A percentile compares a stretch with the other conserved stretches of the same genome.
phyloP scores from a whole-genome alignment of 129 eudicot species.

The Oenanthe sinensis region DNA sequence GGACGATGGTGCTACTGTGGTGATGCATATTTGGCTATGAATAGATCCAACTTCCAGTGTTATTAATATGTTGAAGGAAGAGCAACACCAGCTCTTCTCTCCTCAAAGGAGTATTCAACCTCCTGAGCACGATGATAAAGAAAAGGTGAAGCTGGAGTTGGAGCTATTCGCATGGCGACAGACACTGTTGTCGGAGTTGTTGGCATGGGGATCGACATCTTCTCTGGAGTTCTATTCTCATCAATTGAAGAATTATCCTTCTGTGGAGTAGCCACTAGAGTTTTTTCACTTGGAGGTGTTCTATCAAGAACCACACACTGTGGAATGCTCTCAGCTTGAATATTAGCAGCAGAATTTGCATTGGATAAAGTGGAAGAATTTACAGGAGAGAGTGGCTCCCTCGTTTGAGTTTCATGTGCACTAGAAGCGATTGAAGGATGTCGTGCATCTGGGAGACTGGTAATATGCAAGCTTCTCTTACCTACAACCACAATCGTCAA shows the following conservation, averaged over 20 bases:
- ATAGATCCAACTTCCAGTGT: not conserved
- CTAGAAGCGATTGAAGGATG: conserved; percentile 5
- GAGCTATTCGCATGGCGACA: conserved; percentile 42
- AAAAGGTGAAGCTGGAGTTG: conserved; percentile 40
- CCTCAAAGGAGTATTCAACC: conserved; percentile 66
- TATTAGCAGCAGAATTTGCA: conserved; percentile 19
- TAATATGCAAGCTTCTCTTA: conserved; percentile 25
- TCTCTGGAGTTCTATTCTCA: conserved; percentile 41
- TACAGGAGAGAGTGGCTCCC: conserved; percentile 62
- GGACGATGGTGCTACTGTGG: not conserved
- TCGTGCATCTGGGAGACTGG: conserved; percentile 20
- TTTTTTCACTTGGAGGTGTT: conserved; percentile 13
- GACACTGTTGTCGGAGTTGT: conserved; percentile 45
- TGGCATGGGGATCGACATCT: conserved; percentile 34
- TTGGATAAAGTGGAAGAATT: conserved; percentile 27
- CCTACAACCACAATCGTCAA: conserved; percentile 19
- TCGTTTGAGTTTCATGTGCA: conserved; percentile 13
- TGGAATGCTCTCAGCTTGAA: conserved; percentile 8
- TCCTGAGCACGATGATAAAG: conserved; percentile 15
- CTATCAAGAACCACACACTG: conserved; percentile 7
- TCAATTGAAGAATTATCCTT: conserved; percentile 21
- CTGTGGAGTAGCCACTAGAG: conserved; percentile 27
- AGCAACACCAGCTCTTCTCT: conserved; percentile 55
- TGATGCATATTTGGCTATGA: not conserved
- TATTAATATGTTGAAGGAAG: not conserved